Base-by-base conservation (phyloP, 1,284 basidiomycete species). In the Pyrrhoderma noxium region DNA sequence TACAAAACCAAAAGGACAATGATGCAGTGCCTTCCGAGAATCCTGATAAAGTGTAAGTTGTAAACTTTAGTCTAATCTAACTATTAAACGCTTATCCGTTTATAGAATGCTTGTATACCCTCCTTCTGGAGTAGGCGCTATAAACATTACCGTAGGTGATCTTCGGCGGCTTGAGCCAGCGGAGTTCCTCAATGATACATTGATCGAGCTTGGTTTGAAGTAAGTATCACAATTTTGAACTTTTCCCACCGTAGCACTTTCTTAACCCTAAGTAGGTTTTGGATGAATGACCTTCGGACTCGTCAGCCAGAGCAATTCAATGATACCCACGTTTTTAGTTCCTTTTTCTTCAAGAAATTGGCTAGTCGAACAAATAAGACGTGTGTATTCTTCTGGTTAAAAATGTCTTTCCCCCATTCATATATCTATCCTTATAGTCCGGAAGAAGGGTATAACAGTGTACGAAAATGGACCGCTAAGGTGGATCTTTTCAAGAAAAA, bases 271-370 rank as follows among this genome's bases (percentile, higher is more conserved):
- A 48, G 37, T 52, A 93, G 91, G 63, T 70, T 83, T 18, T 88
- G 85, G 77, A 68, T 86, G 9, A 73, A 71, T 49, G 71, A 77
- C 11, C 64, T 90, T 19, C 73, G 79, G 52, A 66, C 63, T 23
- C 65, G 61, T 23, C 63, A 85, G 53, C 81, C 85, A 0, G 72
- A 71, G 9, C 67, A 90, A 9, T 87, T 80, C 2, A 76, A 85
- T 4, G 75, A 89, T 58, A 77, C 95, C 1, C 83, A 97, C 62
- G 76, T 99, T 4, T 98, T 99, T 73, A 98, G 85, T 64, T 93
- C 94, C 0, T 99, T 97, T 71, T 98, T 99, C 68, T 98, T 93
- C 72, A 89, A 93, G 68, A 93, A 94, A 63, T 70, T 99, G n/a
- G 48, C 39, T 5, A 49, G 31, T 19, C 38, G 21, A n/a, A 84